phyloP scores from a whole-genome alignment of 352 stramenopile genomes.

The Phytophthora idaei region DNA sequence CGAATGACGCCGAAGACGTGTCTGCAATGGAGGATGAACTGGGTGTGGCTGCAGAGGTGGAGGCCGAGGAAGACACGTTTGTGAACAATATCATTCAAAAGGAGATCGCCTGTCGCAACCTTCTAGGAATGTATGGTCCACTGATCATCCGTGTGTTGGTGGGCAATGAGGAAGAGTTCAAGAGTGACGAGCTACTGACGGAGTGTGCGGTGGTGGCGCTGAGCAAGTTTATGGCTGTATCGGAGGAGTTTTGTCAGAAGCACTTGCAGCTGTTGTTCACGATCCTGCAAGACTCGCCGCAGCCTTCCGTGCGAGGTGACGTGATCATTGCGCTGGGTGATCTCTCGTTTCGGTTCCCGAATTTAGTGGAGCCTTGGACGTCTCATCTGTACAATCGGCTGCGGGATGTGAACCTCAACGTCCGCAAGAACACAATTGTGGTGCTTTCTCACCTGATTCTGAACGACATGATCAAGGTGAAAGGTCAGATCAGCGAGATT shows the following conservation, averaged over 20 bases:
- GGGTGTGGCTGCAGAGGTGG: conserved; percentile 89
- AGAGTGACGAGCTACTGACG: conserved; percentile 78
- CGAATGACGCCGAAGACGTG: conserved; percentile 67
- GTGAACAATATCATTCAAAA: conserved; percentile 92
- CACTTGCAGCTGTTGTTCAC: conserved; percentile 96
- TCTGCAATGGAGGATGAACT: conserved; percentile 93
- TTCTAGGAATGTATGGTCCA: conserved; percentile 92
- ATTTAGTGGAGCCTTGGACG: conserved; percentile 98
- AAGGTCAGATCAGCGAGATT: conserved; percentile 95
- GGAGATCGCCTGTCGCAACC: conserved; percentile 92
- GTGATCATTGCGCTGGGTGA: conserved; percentile 97
- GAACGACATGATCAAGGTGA: conserved; percentile 99
- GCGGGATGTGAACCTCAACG: conserved; percentile 88
- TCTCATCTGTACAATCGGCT: conserved; percentile 95
- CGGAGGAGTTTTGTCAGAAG: conserved; percentile 94
- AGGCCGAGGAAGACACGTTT: conserved; percentile 91
- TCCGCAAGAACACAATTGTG: conserved; percentile 97
- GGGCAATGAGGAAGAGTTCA: conserved; percentile 63
- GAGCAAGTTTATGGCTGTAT: conserved; percentile 99
- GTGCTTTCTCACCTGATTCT: conserved; percentile 98
- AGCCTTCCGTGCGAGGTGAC: conserved; percentile 91
- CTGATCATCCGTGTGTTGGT: conserved; percentile 90
- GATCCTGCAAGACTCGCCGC: conserved; percentile 78
- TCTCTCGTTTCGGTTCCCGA: conserved; percentile 97
- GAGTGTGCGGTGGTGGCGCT: conserved; percentile 94